Conservation (phyloP, 1,284 basidiomycete genomes). For the Flammula alnicola region DNA sequence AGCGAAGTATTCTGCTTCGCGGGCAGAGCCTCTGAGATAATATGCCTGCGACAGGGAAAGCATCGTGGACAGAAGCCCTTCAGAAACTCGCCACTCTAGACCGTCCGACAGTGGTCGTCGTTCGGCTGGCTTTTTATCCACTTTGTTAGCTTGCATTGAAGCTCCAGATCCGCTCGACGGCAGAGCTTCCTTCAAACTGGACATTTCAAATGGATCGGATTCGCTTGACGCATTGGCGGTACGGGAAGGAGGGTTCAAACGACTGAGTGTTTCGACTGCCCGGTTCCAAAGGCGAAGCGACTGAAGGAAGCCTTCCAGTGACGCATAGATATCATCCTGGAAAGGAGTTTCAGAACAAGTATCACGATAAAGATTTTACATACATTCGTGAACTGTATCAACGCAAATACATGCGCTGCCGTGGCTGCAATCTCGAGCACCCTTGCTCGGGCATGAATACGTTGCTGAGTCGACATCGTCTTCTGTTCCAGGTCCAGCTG, state of each 20-base stretch:
- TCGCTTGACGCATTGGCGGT: conserved; percentile 35
- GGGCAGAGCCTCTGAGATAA: conserved; percentile 73
- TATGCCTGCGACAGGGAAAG: conserved; percentile 70
- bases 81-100: conserved; percentile 77
- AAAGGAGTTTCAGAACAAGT: neutral
- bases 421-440: conserved; percentile 72
- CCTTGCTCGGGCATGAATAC: conserved; percentile 61
- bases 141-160: conserved; percentile 26
- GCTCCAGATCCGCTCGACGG: conserved; percentile 26
- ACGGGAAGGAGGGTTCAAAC: conserved; percentile 53
- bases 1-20: conserved; percentile 84
- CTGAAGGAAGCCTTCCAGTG: conserved; percentile 68
- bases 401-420: conserved; percentile 69
- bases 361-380: conserved; percentile 12
- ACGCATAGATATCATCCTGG: conserved; percentile 71
- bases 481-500: conserved; percentile 50
- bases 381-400: conserved; percentile 73
- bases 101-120: conserved; percentile 51
- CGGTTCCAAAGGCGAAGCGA: conserved; percentile 82
- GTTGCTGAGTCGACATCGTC: conserved; percentile 52
- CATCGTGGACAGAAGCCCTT: conserved; percentile 67
- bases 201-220: conserved; percentile 64
- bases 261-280: conserved; percentile 71
- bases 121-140: conserved; percentile 32
- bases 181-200: conserved; percentile 41